Evolutionary conservation across 1,284 basidiomycete species (phyloP), one percentile per base, ranked within the genome.

Genomic region (Thelephora terrestris): DNA sequence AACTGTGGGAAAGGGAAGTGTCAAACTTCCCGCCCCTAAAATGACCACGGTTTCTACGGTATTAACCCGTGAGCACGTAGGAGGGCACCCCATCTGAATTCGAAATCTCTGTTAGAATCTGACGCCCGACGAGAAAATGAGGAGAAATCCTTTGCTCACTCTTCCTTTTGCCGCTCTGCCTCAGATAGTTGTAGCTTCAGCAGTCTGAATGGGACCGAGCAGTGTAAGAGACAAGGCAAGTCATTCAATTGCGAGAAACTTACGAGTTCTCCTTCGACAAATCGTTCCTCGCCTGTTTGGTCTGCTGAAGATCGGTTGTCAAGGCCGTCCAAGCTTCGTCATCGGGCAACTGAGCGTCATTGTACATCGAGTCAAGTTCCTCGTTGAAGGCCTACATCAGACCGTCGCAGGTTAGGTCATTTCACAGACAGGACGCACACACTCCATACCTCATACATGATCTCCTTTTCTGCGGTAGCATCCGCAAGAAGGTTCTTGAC

Each of bases 341-440:
- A 14, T 80, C 78, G 14, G 88, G 86, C 47, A 92, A 73, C 50
- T 81, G 76, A 17, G 76, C 77, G 50, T 91, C 87, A 47, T 83
- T 81, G 66, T 81, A 93, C 86, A 94, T 90, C 32, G 77, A 79
- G 55, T 91, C 89, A 34, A 95, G 73, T 61, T 94, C 91, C 56
- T 91, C 88, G 60, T 94, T 94, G 70, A 95, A 93, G 4, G 88
- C 84, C 90, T 92, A 52, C 7, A 32, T 5, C 17, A n/a, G 50
- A 35, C 45, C 40, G 47, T 43, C 43, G 50, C 50, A n/a, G 12
- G 12, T 23, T 9, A 42, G 25, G 39, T 50, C 53, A 29, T 29
- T 20, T 42, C 45, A 55, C 45, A 45, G 49, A n/a, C 23, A 44
- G 25, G 21, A 5, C 23, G 16, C 29, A 36, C 24, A 20, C 16